Conservation (phyloP, 2,329 filamentous ascomycete genomes). For the Neofusicoccum laricinum region DNA sequence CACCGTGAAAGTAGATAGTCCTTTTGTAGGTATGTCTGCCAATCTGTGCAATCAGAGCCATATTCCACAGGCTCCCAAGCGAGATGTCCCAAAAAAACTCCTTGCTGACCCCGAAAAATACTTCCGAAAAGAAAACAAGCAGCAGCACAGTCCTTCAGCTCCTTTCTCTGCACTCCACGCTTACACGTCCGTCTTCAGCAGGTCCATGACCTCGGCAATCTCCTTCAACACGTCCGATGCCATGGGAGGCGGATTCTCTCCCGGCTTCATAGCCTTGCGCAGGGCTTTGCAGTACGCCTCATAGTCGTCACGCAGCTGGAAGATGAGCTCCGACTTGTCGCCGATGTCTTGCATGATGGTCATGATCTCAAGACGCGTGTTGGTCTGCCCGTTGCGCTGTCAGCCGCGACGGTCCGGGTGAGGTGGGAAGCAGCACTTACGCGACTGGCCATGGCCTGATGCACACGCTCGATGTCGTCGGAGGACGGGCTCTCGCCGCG, state of each 20-base stretch:
- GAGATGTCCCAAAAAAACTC: background rate
- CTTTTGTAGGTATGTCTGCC: background rate
- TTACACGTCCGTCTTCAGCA: background rate
- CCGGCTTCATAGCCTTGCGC: background rate
- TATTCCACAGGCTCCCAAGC: background rate
- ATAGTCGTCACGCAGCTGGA: conserved; percentile 1
- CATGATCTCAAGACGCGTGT: conserved; percentile 3
- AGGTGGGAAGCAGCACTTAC: background rate
- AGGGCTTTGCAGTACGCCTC: background rate
- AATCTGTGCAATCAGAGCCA: background rate
- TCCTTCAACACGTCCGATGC: background rate
- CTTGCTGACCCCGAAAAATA: background rate
- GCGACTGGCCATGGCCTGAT: background rate
- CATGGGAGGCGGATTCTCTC: background rate
- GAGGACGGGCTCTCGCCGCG: background rate
- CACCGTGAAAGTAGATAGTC: background rate
- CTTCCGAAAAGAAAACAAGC: background rate
- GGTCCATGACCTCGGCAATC: conserved; percentile 2
- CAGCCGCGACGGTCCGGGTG: background rate
- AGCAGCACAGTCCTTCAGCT: too few relatives aligned
- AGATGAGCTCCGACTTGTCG: background rate
- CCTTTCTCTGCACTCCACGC: too few relatives aligned
- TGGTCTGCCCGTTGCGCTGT: background rate
- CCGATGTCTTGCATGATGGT: conserved; percentile 10
- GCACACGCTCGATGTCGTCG: background rate